A percentile compares a stretch with the other conserved stretches of the same genome.
Conservation (phyloP, 495 filamentous ascomycete species). For the Elasticomyces elasticus region DNA sequence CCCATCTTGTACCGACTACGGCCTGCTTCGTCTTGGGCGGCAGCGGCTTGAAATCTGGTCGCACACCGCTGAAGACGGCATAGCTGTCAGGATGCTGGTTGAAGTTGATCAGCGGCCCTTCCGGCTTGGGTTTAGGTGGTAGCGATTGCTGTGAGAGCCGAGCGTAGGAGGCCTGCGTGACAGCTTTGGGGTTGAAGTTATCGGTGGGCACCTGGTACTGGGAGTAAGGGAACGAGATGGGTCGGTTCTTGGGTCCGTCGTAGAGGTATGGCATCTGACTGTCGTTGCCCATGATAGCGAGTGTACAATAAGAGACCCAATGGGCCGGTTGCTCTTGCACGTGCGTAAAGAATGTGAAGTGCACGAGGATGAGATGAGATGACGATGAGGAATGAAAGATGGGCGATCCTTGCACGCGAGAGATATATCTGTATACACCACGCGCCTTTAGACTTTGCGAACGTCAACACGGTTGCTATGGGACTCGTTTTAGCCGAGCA, state of each 20-base stretch:
- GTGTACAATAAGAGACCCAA: neutral
- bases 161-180: conserved; percentile 57
- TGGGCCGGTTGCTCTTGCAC: neutral
- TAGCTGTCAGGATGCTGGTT: conserved; percentile 70
- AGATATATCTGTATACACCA: neutral
- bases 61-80: conserved; percentile 35
- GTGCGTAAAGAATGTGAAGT: neutral
- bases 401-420: neutral
- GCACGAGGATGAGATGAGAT: neutral
- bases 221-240: conserved; percentile 43
- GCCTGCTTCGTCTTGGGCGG: conserved; percentile 54
- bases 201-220: neutral
- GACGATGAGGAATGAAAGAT: conserved; percentile 1
- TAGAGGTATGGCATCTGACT: conserved; percentile 76
- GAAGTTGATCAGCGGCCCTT: conserved; percentile 67
- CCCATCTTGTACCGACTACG: conserved; percentile 53
- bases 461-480: neutral
- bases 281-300: conserved; percentile 25
- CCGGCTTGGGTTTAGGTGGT: conserved; percentile 47
- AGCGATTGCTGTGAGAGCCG: neutral
- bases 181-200: conserved; percentile 71
- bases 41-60: conserved; percentile 54
- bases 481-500: too few relatives aligned
- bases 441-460: neutral
- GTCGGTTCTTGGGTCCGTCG: conserved; percentile 38